These are phyloP conservation scores for Septoria linicola DNA, from an alignment of 2,329 filamentous ascomycete genomes.

Conservation along the genomic window DNA sequence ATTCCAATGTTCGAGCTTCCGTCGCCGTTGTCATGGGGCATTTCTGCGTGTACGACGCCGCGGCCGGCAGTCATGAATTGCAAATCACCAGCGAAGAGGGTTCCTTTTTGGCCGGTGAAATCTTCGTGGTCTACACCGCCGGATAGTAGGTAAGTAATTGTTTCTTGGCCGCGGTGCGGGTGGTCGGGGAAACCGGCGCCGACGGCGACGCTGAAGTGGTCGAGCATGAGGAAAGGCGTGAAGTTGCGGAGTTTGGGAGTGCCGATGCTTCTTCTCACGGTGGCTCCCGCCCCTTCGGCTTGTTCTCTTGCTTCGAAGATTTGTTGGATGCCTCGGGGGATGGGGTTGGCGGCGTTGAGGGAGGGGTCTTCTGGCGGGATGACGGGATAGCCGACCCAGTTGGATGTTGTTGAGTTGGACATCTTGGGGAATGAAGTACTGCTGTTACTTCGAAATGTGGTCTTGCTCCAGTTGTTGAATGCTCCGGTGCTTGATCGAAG, in stretches of 20 bases:
- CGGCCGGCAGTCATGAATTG: conserved; percentile 97
- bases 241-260: conserved; percentile 81
- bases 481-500: conserved; percentile 34
- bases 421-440: conserved; percentile 35
- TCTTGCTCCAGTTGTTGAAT: conserved; percentile 28
- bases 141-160: conserved; percentile 83
- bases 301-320: conserved; percentile 83
- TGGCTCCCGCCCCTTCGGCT: conserved; percentile 81
- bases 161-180: conserved; percentile 74
- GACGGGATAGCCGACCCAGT: conserved; percentile 51
- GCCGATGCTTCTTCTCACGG: conserved; percentile 83
- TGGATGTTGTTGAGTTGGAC: conserved; percentile 33
- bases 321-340: conserved; percentile 74
- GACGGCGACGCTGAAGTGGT: conserved; percentile 72
- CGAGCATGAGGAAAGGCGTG: conserved; percentile 92
- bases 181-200: conserved; percentile 54
- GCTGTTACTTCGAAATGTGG: no score
- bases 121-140: conserved; percentile 90
- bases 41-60: conserved; percentile 89
- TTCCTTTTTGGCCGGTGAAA: conserved; percentile 81
- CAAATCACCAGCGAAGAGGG: conserved; percentile 80
- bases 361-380: conserved; percentile 46
- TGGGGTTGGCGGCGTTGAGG: conserved; percentile 58
- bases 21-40: conserved; percentile 70
- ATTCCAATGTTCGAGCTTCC: conserved; percentile 78